Conservation (phyloP, 257 asterid species). For the Nicotiana otophora region DNA sequence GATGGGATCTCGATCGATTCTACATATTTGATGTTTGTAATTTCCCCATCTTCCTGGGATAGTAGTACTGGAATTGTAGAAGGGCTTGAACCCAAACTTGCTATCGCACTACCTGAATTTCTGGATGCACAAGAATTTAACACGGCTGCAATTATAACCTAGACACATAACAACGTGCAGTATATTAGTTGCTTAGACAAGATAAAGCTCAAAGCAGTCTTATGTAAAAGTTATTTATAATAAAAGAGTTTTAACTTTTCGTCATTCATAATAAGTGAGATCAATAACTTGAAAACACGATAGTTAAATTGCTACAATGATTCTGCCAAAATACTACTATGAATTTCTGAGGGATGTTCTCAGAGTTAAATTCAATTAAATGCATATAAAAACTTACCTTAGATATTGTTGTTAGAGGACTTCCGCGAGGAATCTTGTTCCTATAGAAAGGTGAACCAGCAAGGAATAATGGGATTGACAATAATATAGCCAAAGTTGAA, state of each 20-base stretch:
- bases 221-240: not conserved
- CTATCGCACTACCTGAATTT: constrained; percentile 37
- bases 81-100: constrained; percentile 26
- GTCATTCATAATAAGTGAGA: too few relatives aligned
- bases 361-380: not conserved
- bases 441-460: constrained; percentile 51
- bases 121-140: constrained; percentile 18
- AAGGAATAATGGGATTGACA: constrained; percentile 60
- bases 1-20: constrained; percentile 16
- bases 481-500: constrained; percentile 53
- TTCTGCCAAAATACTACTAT: too few relatives aligned
- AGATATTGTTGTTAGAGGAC: constrained; percentile 59
- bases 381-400: constrained; percentile 32
- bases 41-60: constrained; percentile 2
- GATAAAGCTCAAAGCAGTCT: not conserved
- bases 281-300: too few relatives aligned
- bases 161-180: not conserved
- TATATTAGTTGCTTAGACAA: not conserved
- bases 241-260: not conserved
- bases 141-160: constrained; percentile 36
- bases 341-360: too few relatives aligned
- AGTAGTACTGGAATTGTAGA: constrained; percentile 24
- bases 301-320: too few relatives aligned
- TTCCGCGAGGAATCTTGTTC: constrained; percentile 66
- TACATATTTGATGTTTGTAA: not conserved